Conservation (phyloP, 306 rosid species). For the Inga leiocalycina region DNA sequence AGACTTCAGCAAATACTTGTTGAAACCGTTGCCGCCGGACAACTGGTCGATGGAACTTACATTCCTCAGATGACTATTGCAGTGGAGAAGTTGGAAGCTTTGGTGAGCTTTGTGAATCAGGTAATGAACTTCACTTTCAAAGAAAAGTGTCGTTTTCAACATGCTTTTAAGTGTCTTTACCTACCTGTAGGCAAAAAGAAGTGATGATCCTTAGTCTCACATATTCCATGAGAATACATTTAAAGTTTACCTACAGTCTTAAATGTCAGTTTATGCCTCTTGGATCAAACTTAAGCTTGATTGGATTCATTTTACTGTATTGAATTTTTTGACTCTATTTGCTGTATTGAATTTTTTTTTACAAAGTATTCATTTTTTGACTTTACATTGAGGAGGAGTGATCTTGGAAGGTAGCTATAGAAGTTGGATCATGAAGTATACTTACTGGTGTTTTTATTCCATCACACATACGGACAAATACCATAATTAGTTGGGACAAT, state of each 20-base stretch:
- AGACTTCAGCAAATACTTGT: slow-evolving; percentile 73
- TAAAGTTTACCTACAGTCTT: neutral
- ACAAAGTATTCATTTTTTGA: neutral
- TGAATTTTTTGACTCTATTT: too few species aligned
- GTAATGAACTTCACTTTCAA: slow-evolving; percentile 43
- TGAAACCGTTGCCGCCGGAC: slow-evolving; percentile 61
- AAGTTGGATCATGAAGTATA: neutral
- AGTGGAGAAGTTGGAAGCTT: slow-evolving; percentile 79
- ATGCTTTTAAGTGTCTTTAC: neutral
- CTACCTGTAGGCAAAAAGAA: neutral
- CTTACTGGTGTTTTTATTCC: neutral
- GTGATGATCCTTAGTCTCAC: neutral
- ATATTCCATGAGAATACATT: neutral
- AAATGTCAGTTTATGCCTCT: neutral
- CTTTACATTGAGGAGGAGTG: neutral
- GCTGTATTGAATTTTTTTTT: too few species aligned
- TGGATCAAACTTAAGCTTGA: too few species aligned
- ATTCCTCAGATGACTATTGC: slow-evolving; percentile 60
- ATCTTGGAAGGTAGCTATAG: neutral
- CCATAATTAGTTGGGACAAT: neutral
- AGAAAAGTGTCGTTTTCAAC: neutral
- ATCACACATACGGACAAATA: neutral
- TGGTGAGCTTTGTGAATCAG: slow-evolving; percentile 75
- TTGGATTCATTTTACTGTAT: too few species aligned
- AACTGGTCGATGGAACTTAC: slow-evolving; percentile 52